Percentiles rank a stretch among this genome's conserved stretches.
Evolutionary conservation across 2,329 filamentous ascomycete genomes (phyloP).

Genomic region (Leptographium procerum): DNA sequence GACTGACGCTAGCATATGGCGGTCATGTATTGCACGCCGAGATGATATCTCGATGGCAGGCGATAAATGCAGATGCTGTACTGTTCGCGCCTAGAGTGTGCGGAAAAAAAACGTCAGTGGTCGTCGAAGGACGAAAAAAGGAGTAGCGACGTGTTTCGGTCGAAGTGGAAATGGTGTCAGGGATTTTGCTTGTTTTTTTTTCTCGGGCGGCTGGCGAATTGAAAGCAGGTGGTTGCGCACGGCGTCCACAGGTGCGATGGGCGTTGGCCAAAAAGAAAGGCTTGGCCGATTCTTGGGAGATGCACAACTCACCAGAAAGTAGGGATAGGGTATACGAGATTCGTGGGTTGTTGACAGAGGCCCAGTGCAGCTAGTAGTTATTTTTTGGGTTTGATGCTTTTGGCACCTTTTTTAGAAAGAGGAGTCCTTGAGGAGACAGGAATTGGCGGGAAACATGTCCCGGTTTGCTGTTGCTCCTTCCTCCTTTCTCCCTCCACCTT

Average conservation of each 20-base stretch:
- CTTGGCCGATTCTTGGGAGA: not conserved
- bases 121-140: not conserved
- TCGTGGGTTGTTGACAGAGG: not conserved
- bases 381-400: not conserved
- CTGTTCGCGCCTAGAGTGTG: not conserved
- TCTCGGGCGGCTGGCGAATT: not conserved
- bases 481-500: not conserved
- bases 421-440: not conserved
- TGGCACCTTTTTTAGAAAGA: constrained; percentile 1
- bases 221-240: not conserved
- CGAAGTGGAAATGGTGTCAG: not conserved
- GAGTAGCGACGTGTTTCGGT: not conserved
- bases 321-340: not conserved
- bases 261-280: not conserved
- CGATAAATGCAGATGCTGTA: not conserved
- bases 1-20: constrained; percentile 4
- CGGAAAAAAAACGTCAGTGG: not conserved
- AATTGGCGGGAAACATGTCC: constrained; percentile 2
- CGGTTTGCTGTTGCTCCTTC: constrained; percentile 2
- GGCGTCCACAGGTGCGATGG: not conserved
- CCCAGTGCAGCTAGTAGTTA: not conserved
- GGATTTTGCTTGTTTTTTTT: not conserved
- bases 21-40: not conserved
- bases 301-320: not conserved
- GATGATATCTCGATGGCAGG: not conserved